Evolutionary conservation across 1,139 yeast species (phyloP).

Genomic region (Suhomyces anneliseae): DNA sequence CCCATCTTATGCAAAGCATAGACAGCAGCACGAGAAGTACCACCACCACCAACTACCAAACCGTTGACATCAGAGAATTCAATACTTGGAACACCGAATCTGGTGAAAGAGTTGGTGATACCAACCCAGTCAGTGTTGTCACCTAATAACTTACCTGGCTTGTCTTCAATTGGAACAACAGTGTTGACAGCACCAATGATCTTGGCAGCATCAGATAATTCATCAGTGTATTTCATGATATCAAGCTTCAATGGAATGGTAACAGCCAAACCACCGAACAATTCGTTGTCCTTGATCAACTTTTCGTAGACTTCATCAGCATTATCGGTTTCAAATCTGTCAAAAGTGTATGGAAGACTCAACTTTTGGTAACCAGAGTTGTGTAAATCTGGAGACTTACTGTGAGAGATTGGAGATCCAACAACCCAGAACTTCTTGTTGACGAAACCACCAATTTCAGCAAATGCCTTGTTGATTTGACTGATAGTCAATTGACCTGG

Average conservation of each 20-base stretch:
- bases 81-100: slow-evolving; percentile 58
- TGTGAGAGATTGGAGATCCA: slow-evolving; percentile 82
- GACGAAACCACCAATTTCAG: slow-evolving; percentile 62
- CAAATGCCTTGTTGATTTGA: slow-evolving; percentile 59
- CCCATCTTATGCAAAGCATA: slow-evolving; percentile 83
- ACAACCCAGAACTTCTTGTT: slow-evolving; percentile 68
- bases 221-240: slow-evolving; percentile 64
- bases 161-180: slow-evolving; percentile 52
- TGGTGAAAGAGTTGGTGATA: slow-evolving; percentile 63
- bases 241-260: slow-evolving; percentile 89
- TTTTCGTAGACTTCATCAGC: slow-evolving; percentile 52
- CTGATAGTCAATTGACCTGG: slow-evolving; percentile 71
- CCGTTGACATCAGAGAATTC: slow-evolving; percentile 46
- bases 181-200: slow-evolving; percentile 94
- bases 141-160: slow-evolving; percentile 60
- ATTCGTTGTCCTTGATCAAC: slow-evolving; percentile 44
- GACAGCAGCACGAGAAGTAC: slow-evolving; percentile 94
- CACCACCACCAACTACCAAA: slow-evolving; percentile 93
- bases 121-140: slow-evolving; percentile 98
- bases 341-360: slow-evolving; percentile 78
- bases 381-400: slow-evolving; percentile 86
- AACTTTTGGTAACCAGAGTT: slow-evolving; percentile 69
- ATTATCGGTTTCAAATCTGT: slow-evolving; percentile 63
- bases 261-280: slow-evolving; percentile 87
- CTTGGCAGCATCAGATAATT: slow-evolving; percentile 70